Evolutionary conservation across 2,329 filamentous ascomycete genomes (phyloP).

Genomic region (Ophiostoma tasmaniense): DNA sequence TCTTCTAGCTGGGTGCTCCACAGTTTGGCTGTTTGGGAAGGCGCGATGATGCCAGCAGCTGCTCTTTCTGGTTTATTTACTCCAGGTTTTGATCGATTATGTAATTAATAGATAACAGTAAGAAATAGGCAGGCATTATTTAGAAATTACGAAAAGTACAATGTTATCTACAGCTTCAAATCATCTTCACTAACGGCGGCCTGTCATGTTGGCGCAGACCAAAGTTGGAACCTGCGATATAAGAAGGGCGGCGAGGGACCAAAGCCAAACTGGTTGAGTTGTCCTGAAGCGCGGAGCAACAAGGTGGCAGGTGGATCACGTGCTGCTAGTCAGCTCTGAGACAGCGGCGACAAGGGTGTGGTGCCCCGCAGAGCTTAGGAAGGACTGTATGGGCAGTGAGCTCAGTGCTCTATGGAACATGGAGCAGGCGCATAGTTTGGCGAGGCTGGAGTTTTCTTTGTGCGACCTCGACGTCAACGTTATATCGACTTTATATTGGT

Average conservation of each 20-base stretch:
- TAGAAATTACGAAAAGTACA: not conserved
- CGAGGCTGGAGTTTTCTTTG: not conserved
- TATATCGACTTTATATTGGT: not conserved
- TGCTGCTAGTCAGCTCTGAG: not conserved
- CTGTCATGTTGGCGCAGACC: not conserved
- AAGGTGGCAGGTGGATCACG: not conserved
- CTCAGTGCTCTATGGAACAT: not conserved
- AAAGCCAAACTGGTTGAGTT: slow-evolving; percentile 4
- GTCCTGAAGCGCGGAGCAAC: slow-evolving; percentile 8
- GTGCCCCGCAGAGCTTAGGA: not conserved
- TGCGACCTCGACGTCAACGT: not conserved
- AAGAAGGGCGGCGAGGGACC: not conserved
- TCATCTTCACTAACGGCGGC: not conserved
- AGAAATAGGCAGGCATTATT: not conserved
- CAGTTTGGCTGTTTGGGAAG: slow-evolving; percentile 6
- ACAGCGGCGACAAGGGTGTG: not conserved
- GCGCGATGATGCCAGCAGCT: slow-evolving; percentile 1
- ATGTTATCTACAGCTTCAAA: not conserved
- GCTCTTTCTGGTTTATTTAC: not conserved
- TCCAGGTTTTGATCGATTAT: not conserved
- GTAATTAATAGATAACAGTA: not conserved
- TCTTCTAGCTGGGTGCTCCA: not conserved
- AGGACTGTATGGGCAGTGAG: not conserved
- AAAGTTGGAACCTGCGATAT: not conserved
- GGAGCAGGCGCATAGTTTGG: not conserved